Evolutionary conservation across 345 rosid species (phyloP).

Genomic region (Diplotaxis tenuifolia): DNA sequence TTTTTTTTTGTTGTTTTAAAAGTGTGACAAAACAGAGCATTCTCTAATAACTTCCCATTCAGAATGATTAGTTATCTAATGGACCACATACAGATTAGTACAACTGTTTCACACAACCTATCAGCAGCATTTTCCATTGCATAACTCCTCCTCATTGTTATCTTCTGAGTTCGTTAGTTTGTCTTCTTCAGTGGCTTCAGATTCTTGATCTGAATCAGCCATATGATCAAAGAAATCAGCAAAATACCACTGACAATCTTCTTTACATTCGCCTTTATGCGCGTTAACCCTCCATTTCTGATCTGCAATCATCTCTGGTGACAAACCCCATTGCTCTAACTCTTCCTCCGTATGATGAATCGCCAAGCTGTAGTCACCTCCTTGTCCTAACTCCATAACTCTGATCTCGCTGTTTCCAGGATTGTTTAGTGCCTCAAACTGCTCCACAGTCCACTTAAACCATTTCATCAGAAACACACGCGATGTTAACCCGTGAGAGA

Average conservation of each 20-base stretch:
- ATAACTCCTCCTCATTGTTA: constrained; percentile 18
- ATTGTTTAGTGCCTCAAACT: constrained; percentile 75
- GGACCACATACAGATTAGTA: not conserved
- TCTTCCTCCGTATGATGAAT: constrained; percentile 81
- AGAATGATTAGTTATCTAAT: not conserved
- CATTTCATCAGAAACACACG: constrained; percentile 98
- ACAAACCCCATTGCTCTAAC: constrained; percentile 72
- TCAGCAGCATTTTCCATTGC: constrained; percentile 21
- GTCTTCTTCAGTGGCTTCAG: constrained; percentile 5
- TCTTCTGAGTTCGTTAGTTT: constrained; percentile 13
- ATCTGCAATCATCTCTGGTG: constrained; percentile 80
- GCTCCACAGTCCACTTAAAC: constrained; percentile 96
- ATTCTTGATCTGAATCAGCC: constrained; percentile 40
- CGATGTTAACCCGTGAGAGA: constrained; percentile 76
- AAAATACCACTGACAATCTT: constrained; percentile 64
- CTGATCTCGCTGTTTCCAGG: constrained; percentile 70
- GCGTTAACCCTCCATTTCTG: constrained; percentile 74
- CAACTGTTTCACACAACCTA: not conserved
- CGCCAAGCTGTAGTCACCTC: constrained; percentile 87
- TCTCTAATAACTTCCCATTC: not conserved
- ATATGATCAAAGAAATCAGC: constrained; percentile 58
- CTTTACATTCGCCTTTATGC: constrained; percentile 65
- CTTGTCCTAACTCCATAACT: constrained; percentile 75
- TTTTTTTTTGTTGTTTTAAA: too few species aligned
- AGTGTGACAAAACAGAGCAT: constrained; percentile 21